phyloP scores from a whole-genome alignment of 768 basidiomycete genomes.

The Pulveroboletus sp. region DNA sequence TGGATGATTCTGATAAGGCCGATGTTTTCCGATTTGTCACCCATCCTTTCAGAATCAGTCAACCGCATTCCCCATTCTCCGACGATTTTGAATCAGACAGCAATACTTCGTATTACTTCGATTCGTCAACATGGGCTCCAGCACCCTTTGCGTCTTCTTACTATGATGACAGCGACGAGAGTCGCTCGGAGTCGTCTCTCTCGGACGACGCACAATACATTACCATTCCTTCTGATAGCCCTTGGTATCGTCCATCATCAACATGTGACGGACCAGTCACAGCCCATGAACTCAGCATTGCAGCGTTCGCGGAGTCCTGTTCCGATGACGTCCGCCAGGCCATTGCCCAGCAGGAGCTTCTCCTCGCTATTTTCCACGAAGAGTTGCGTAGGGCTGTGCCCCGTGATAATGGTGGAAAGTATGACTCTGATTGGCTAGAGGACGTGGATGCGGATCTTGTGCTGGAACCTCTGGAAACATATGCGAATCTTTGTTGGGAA shows the following conservation, averaged over 20 bases:
- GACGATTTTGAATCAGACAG: conserved; percentile 22
- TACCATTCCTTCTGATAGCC: conserved; percentile 36
- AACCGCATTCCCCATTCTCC: conserved; percentile 18
- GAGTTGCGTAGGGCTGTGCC: conserved; percentile 27
- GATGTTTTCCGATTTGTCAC: conserved; percentile 13
- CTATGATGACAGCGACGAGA: conserved; percentile 21
- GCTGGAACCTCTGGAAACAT: conserved; percentile 26
- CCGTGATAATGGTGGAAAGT: conserved; percentile 4
- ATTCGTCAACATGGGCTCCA: conserved; percentile 19
- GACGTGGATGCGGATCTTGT: conserved; percentile 28
- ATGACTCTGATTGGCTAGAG: conserved; percentile 27
- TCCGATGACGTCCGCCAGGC: conserved; percentile 32
- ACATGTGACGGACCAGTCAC: conserved; percentile 25
- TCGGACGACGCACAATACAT: conserved; percentile 37
- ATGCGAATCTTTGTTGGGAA: conserved; percentile 29
- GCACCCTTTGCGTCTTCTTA: conserved; percentile 11
- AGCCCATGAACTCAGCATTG: conserved; percentile 16
- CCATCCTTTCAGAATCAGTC: conserved; percentile 17
- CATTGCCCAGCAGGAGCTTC: conserved; percentile 31
- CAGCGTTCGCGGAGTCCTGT: conserved; percentile 24
- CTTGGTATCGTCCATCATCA: conserved; percentile 35
- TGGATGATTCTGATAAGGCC: background rate
- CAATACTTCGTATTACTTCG: conserved; percentile 15
- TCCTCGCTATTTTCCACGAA: conserved; percentile 31
- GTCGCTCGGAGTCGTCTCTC: conserved; percentile 13